Conservation (phyloP, 805 yeast genomes). For the Saccharomycopsis babjevae region DNA sequence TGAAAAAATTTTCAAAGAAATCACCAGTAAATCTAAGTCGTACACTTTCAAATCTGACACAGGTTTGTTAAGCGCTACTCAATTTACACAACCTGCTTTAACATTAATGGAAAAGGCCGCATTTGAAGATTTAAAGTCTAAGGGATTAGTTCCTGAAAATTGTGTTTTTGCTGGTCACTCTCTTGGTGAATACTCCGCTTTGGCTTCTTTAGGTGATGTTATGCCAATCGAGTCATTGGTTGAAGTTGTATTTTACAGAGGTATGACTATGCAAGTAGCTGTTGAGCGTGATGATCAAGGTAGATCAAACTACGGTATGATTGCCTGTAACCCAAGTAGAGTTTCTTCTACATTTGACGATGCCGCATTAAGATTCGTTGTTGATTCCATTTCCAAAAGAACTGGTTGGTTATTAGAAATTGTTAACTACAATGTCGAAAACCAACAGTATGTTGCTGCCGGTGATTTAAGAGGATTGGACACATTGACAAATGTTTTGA, state of each 20-base stretch:
- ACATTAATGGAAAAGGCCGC: conserved; percentile 99
- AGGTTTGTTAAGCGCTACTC: conserved; percentile 95
- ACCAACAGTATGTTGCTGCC: conserved; percentile 96
- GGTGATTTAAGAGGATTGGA: conserved; percentile 97
- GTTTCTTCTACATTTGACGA: conserved; percentile 82
- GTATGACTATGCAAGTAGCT: conserved; percentile 99
- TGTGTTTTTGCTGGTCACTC: conserved; percentile 98
- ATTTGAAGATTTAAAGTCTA: conserved; percentile 92
- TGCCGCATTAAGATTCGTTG: conserved; percentile 89
- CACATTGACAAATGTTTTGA: conserved; percentile 84
- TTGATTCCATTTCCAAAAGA: conserved; percentile 71
- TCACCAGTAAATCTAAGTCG: conserved; percentile 70
- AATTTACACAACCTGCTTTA: conserved; percentile 98
- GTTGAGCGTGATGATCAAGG: conserved; percentile 95
- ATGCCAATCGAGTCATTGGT: conserved; percentile 97
- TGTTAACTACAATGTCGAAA: conserved; percentile 96
- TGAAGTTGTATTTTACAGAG: conserved; percentile 97
- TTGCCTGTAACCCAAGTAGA: conserved; percentile 96
- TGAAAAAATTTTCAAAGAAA: conserved; percentile 92
- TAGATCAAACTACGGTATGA: conserved; percentile 98
- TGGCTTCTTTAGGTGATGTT: conserved; percentile 93
- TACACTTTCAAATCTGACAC: conserved; percentile 86
- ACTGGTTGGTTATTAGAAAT: conserved; percentile 95
- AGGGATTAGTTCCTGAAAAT: conserved; percentile 90
- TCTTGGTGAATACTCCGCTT: conserved; percentile 96